Conservation (phyloP, 768 basidiomycete species). For the Kwoniella sp. region DNA sequence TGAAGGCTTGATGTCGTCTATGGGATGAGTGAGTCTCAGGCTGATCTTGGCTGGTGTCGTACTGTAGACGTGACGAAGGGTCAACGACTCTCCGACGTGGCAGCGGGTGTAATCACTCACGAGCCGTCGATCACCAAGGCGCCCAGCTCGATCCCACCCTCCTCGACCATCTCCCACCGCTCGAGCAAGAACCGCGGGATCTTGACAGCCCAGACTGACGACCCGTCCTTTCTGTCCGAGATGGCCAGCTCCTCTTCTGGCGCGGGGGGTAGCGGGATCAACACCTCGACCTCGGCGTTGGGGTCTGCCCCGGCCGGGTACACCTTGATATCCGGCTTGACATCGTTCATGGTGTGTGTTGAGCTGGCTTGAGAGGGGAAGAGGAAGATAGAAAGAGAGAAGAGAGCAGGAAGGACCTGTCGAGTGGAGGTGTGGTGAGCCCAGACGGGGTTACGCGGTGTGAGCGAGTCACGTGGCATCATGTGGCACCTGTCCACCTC, state of each 20-base stretch:
- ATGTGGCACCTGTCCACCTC: too few relatives aligned
- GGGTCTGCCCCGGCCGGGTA: too few relatives aligned
- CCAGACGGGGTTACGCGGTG: too few relatives aligned
- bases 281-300: not conserved
- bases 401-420: not conserved
- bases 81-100: too few relatives aligned
- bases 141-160: constrained; percentile 74
- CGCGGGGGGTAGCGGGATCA: not conserved
- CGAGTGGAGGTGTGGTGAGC: constrained; percentile 1
- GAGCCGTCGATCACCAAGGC: constrained; percentile 71
- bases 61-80: constrained; percentile 3
- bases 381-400: not conserved
- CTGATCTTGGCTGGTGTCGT: constrained; percentile 24
- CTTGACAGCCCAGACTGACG: constrained; percentile 49
- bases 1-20: constrained; percentile 25
- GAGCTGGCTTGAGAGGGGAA: not conserved
- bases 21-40: constrained; percentile 20
- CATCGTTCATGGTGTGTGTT: constrained; percentile 3
- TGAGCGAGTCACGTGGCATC: not conserved
- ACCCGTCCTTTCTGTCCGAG: constrained; percentile 2
- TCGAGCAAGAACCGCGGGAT: constrained; percentile 83
- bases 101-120: constrained; percentile 17
- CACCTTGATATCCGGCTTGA: constrained; percentile 16
- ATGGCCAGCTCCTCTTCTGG: constrained; percentile 20
- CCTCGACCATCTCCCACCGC: constrained; percentile 71